phyloP scores from a whole-genome alignment of 1,284 basidiomycete genomes.

The Kalmanozyma brasiliensis region DNA sequence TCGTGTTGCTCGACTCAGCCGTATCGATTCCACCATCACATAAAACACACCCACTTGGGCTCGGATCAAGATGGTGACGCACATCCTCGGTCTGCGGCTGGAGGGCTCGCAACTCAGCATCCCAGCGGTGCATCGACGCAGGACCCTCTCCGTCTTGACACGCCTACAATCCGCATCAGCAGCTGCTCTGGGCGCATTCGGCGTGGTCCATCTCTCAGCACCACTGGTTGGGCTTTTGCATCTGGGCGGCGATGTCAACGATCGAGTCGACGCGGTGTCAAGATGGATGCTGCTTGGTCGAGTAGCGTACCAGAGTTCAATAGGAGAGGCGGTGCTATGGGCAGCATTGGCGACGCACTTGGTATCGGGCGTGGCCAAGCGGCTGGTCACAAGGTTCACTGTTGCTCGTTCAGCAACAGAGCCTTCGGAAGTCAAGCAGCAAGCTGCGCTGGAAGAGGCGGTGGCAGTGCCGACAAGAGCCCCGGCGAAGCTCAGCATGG shows the following conservation, averaged over 20 bases:
- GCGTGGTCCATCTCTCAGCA: conserved; percentile 32
- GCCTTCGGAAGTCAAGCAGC: not conserved
- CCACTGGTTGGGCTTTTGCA: conserved; percentile 29
- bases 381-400: conserved; percentile 21
- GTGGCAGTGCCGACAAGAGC: not conserved
- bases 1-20: too few species aligned
- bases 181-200: conserved; percentile 15
- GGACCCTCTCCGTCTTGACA: conserved; percentile 4
- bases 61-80: conserved; percentile 9
- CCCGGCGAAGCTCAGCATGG: conserved; percentile 4
- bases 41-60: too few species aligned
- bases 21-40: not conserved
- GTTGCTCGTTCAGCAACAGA: not conserved
- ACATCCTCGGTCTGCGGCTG: conserved; percentile 22
- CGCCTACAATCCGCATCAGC: conserved; percentile 31
- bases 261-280: conserved; percentile 34
- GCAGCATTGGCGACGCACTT: conserved; percentile 44
- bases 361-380: conserved; percentile 28
- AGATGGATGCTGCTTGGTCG: conserved; percentile 59
- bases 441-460: not conserved
- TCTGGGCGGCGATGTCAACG: conserved; percentile 27
- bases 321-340: conserved; percentile 58
- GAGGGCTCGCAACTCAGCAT: conserved; percentile 3
- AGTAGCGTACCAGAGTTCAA: conserved; percentile 57
- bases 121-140: conserved; percentile 1